Evolutionary conservation across 495 filamentous ascomycete genomes (phyloP), one percentile per base, ranked within the genome.

Genomic region (Xylaria longipes): DNA sequence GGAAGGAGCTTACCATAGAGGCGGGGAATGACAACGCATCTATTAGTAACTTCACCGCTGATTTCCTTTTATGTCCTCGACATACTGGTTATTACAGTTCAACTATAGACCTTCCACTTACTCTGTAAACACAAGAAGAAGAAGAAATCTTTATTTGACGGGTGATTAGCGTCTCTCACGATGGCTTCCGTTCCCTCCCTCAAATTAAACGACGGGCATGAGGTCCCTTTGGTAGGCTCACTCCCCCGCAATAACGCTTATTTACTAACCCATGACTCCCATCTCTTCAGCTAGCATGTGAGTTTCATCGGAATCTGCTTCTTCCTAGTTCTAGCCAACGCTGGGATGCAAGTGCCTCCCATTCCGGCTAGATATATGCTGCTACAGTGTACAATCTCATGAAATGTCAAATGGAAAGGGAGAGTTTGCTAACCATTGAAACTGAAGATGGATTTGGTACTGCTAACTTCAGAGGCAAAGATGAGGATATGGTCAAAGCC

Each of bases 121-220:
- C n/a, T n/a, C n/a, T n/a, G n/a, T n/a, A 22, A 39, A 31, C 17
- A 8, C 5, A 39, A 35, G 35, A 11, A 62, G 43, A 11, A 62
- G 43, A 41, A 12, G 9, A 3, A 15, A 9, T 0, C 37, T 12
- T 14, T 41, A 62, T n/a, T 62, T 12, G n/a, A 39, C 9, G 1
- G 27, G 4, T 62, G 9, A 8, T 39, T 25, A 27, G 4, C 5
- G n/a, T 43, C 35, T 43, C 43, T 52, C 63, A 52, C 63, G 5
- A 66, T 66, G 63, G 63, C 63, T 52, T 70, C 71, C 60, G 77
- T 86, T 41, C 80, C 80, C 80, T 46, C 74, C 76, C 37, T 92
- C 66, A 90, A 91, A 72, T 83, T 95, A 57, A 91, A 88, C 72
- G 92, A 95, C 81, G 92, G 90, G 20, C 89, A 88, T 50, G 86